Percentiles rank a stretch among this genome's conserved stretches.
Evolutionary conservation across 108 stramenopile species (phyloP).

Genomic region (Cylindrotheca fusiformis): DNA sequence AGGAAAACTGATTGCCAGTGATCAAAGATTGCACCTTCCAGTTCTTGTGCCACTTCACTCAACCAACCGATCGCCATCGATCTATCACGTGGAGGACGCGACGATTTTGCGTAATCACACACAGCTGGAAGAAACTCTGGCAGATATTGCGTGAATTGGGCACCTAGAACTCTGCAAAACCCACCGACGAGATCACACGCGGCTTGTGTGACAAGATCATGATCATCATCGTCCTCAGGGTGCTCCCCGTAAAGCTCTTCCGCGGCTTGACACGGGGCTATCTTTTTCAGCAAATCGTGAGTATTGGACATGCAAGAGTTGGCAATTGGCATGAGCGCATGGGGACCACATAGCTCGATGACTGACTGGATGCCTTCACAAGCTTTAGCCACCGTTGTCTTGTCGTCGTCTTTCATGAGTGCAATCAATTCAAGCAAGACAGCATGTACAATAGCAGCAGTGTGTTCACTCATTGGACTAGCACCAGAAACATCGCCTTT

Average conservation of each 20-base stretch:
- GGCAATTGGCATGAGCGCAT: constrained; percentile 66
- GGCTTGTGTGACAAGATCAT: constrained; percentile 88
- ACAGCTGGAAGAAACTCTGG: constrained; percentile 86
- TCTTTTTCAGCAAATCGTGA: constrained; percentile 69
- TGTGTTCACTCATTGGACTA: constrained; percentile 67
- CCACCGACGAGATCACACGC: constrained; percentile 88
- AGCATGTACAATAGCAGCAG: constrained; percentile 59
- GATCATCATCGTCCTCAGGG: constrained; percentile 93
- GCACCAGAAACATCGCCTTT: constrained; percentile 75
- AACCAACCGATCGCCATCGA: constrained; percentile 95
- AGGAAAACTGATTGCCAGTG: constrained; percentile 84
- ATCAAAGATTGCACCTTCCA: constrained; percentile 65
- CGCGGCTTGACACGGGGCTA: constrained; percentile 68
- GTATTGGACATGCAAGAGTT: constrained; percentile 64
- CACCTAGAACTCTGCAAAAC: constrained; percentile 83
- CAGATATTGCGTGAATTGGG: constrained; percentile 74
- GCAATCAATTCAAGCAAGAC: constrained; percentile 75
- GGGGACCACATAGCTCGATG: constrained; percentile 84
- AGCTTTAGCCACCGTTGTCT: constrained; percentile 82
- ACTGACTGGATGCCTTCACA: constrained; percentile 88
- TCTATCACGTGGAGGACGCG: constrained; percentile 87
- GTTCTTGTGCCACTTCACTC: constrained; percentile 90
- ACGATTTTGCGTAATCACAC: constrained; percentile 86
- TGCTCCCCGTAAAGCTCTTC: constrained; percentile 69
- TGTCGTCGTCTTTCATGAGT: constrained; percentile 81